Evolutionary conservation across 83 land plant species (phyloP), one percentile per base, ranked within the genome.

Genomic region (Picea abies): DNA sequence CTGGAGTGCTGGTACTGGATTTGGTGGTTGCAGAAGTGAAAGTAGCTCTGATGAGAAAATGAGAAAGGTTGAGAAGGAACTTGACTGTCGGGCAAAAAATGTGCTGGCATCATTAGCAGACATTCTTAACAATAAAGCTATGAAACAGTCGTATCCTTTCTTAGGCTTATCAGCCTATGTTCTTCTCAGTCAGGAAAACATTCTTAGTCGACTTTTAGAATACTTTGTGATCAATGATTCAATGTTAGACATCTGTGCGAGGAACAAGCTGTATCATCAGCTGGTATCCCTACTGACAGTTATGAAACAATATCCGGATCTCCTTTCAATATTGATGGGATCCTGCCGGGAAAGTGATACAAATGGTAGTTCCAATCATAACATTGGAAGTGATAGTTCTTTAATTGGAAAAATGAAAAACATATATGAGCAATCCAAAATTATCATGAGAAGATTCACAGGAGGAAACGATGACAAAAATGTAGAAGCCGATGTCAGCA

Each of bases 391-490:
- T 58, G 81, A 82, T 56, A 60, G 63, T 64, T 78, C 78, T 26
- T 60, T 85, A 32, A n/a, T 85, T 4, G 83, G 68, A 35, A 85
- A 82, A 52, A 78, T 85, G 87, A 72, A 79, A 25, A 85, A 85
- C 35, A 85, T 85, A 16, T 85, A 85, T 80, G 83, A 85, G 29
- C 87, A 85, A 63, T 76, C 87, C 47, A 85, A 82, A 76, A 81
- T 85, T 39, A 81, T 64, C 10, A 72, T 41, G 56, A 41, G 26
- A 16, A 66, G 52, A 68, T 64, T 81, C 60, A 25, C 37, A 81
- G 37, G 16, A 76, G 60, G 23, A 14, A 82, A 56, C 1, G 12
- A 70, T 25, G 52, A 60, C 39, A 44, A 44, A 26, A 56, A 49
- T 44, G 52, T n/a, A 10, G 83, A 58, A 47, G 82, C 39, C 23